Evolutionary conservation across 2,329 filamentous ascomycete species (phyloP).

Genomic region (Ustulina deusta): DNA sequence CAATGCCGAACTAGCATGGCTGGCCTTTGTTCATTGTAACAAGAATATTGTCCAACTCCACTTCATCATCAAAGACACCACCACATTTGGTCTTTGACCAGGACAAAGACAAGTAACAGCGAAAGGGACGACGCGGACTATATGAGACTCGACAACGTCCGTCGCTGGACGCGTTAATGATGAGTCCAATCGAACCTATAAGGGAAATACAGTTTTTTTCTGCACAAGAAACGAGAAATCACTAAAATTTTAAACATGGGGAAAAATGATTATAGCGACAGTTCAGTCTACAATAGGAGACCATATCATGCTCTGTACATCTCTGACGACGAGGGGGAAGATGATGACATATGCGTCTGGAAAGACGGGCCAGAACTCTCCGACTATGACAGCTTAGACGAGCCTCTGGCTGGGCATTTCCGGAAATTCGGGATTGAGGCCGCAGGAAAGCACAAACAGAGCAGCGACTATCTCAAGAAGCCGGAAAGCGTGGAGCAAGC

Average conservation of each 20-base stretch:
- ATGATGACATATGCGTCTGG: constrained; percentile 46
- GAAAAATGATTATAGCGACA: constrained; percentile 3
- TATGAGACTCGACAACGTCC: constrained; percentile 16
- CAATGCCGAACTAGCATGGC: not conserved
- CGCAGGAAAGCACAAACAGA: not conserved
- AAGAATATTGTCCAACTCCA: not conserved
- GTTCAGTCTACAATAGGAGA: constrained; percentile 36
- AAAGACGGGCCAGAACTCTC: constrained; percentile 31
- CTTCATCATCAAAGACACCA: not conserved
- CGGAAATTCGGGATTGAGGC: not conserved
- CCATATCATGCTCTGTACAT: constrained; percentile 41
- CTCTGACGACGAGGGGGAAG: constrained; percentile 41
- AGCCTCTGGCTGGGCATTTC: constrained; percentile 16
- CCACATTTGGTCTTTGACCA: not conserved
- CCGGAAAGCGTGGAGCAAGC: not conserved
- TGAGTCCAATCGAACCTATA: not conserved
- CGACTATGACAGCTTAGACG: constrained; percentile 35
- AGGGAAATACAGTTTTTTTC: not conserved
- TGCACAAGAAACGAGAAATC: not conserved
- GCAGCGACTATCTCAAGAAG: not conserved
- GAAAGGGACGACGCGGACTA: not conserved
- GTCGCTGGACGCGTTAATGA: not conserved
- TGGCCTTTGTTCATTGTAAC: constrained; percentile 3
- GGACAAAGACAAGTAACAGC: constrained; percentile 17
- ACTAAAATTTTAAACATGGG: constrained; percentile 25